Conservation (phyloP, 495 filamentous ascomycete genomes). For the Penicillium desertorum region DNA sequence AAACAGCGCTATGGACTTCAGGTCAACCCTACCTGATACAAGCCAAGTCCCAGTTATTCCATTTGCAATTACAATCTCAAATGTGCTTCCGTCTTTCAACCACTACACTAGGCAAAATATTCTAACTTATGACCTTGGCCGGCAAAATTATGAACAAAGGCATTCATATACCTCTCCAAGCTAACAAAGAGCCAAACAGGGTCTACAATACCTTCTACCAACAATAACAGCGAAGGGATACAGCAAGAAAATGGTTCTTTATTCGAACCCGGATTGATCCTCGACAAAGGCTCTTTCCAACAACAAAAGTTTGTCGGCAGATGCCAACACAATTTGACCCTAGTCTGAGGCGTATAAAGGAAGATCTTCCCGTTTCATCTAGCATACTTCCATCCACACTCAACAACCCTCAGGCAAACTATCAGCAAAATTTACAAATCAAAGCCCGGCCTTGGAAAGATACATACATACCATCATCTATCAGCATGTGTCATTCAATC, state of each 20-base stretch:
- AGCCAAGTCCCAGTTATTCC: no score
- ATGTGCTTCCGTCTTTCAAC: no score
- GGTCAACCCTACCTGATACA: background rate
- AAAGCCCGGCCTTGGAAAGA: background rate
- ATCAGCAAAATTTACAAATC: background rate
- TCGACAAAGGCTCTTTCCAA: background rate
- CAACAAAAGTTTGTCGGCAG: background rate
- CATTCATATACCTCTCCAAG: background rate
- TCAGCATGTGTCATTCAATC: constrained; percentile 35
- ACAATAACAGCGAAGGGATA: background rate
- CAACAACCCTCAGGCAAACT: background rate
- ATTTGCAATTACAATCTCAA: no score
- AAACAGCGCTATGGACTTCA: background rate
- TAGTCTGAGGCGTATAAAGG: background rate
- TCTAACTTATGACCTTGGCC: background rate
- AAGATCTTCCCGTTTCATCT: background rate
- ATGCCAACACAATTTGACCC: background rate
- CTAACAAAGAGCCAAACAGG: background rate
- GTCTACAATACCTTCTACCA: background rate
- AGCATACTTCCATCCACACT: no score
- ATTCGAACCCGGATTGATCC: background rate
- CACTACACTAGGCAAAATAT: background rate
- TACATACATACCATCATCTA: constrained; percentile 1
- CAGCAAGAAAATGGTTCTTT: background rate
- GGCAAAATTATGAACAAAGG: background rate